Percentiles rank a stretch among this genome's conserved stretches.
Conservation (phyloP, 352 stramenopile species). For the Phytopythium boreale region DNA sequence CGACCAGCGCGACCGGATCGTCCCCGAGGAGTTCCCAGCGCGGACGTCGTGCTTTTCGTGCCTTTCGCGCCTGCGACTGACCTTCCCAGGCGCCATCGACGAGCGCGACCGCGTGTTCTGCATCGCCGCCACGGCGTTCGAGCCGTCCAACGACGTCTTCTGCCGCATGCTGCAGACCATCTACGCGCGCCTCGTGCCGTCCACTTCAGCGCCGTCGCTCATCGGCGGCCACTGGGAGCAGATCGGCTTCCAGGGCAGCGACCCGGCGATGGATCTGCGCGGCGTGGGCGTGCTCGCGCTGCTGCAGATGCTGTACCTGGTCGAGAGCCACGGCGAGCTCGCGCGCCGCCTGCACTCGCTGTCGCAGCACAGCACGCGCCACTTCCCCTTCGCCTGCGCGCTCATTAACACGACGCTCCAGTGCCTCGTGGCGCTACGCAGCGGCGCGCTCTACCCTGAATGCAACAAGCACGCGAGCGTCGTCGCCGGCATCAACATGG, state of each 20-base stretch:
- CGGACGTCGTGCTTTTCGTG: constrained; percentile 54
- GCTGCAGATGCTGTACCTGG: constrained; percentile 79
- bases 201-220: constrained; percentile 29
- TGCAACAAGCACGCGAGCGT: constrained; percentile 66
- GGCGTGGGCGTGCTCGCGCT: constrained; percentile 83
- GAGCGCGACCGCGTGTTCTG: constrained; percentile 78
- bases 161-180: constrained; percentile 63
- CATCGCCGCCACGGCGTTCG: constrained; percentile 50
- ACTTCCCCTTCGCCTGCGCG: constrained; percentile 73
- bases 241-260: constrained; percentile 87
- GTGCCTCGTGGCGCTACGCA: constrained; percentile 61
- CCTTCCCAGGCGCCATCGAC: constrained; percentile 48
- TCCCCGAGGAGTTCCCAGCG: constrained; percentile 46
- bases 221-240: constrained; percentile 81
- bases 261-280: constrained; percentile 87
- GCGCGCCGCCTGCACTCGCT: constrained; percentile 41
- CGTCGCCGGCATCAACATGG: constrained; percentile 49
- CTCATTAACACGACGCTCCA: constrained; percentile 79
- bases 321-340: constrained; percentile 60
- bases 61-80: constrained; percentile 48
- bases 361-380: constrained; percentile 50
- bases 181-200: constrained; percentile 43
- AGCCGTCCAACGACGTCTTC: constrained; percentile 43
- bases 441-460: constrained; percentile 55
- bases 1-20: constrained; percentile 46